Conservation (phyloP, 305 asterid genomes). For the Rubia peregrina region DNA sequence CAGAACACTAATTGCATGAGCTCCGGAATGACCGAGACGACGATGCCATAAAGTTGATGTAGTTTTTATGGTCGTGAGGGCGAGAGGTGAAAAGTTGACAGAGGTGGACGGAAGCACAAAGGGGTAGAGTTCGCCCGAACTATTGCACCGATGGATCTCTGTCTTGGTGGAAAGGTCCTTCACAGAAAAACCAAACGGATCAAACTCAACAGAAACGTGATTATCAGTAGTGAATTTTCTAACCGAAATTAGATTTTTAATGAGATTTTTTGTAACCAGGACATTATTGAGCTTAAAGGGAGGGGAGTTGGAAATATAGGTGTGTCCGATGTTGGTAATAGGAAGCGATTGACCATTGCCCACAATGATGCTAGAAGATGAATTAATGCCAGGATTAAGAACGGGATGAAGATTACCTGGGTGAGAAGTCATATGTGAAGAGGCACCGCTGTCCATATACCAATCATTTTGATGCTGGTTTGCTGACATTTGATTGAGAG, state of each 20-base stretch:
- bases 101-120: background rate
- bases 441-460: slow-evolving; percentile 1
- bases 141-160: slow-evolving; percentile 3
- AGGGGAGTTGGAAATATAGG: background rate
- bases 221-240: background rate
- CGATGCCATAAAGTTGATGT: background rate
- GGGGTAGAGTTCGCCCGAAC: slow-evolving; percentile 3
- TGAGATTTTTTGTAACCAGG: background rate
- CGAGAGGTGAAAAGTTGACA: background rate
- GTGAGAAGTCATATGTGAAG: background rate
- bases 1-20: background rate
- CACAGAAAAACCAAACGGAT: slow-evolving; percentile 9
- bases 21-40: slow-evolving; percentile 9
- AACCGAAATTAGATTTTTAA: background rate
- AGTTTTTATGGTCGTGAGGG: background rate
- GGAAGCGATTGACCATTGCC: background rate
- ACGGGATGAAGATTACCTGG: slow-evolving; percentile 5
- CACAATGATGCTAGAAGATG: background rate
- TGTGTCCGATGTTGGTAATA: no score
- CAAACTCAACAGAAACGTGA: slow-evolving; percentile 6
- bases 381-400: slow-evolving; percentile 3
- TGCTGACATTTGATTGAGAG: background rate
- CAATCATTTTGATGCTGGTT: background rate
- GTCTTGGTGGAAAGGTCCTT: slow-evolving; percentile 1
- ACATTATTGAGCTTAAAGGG: background rate